Conservation (phyloP, 192 early-diverging fungal species). For the Endogone sp. region DNA sequence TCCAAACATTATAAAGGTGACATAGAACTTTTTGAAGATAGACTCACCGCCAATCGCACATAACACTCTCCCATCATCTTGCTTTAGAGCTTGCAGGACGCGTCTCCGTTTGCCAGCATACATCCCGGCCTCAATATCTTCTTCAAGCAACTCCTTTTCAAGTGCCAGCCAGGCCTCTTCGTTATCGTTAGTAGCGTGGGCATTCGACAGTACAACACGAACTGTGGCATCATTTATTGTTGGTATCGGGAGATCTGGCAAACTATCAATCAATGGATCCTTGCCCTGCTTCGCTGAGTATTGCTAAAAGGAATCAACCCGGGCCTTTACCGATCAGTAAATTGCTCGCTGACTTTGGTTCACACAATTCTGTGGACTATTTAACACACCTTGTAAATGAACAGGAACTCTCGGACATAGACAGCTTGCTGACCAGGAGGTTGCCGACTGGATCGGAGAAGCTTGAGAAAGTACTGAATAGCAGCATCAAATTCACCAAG, state of each 20-base stretch:
- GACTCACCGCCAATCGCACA: constrained; percentile 74
- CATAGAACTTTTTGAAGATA: neutral
- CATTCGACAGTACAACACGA: constrained; percentile 58
- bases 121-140: constrained; percentile 35
- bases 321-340: neutral
- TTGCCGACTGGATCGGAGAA: constrained; percentile 68
- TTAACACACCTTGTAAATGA: constrained; percentile 64
- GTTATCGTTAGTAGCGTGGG: constrained; percentile 49
- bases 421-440: constrained; percentile 55
- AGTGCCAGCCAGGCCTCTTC: constrained; percentile 64
- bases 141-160: constrained; percentile 61
- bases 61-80: constrained; percentile 47
- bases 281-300: constrained; percentile 41
- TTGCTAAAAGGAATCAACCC: constrained; percentile 22
- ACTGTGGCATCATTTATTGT: constrained; percentile 49
- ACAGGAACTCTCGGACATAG: constrained; percentile 75
- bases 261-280: constrained; percentile 38
- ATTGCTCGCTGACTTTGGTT: constrained; percentile 3
- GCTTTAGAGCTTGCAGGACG: constrained; percentile 22
- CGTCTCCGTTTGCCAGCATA: constrained; percentile 21
- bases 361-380: no score
- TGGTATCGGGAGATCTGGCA: constrained; percentile 58
- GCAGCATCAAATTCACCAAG: constrained; percentile 72
- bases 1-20: neutral
- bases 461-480: constrained; percentile 71